These are phyloP conservation scores for Linderniella brevidens DNA, from an alignment of 257 asterid species.

Conservation along the genomic window DNA sequence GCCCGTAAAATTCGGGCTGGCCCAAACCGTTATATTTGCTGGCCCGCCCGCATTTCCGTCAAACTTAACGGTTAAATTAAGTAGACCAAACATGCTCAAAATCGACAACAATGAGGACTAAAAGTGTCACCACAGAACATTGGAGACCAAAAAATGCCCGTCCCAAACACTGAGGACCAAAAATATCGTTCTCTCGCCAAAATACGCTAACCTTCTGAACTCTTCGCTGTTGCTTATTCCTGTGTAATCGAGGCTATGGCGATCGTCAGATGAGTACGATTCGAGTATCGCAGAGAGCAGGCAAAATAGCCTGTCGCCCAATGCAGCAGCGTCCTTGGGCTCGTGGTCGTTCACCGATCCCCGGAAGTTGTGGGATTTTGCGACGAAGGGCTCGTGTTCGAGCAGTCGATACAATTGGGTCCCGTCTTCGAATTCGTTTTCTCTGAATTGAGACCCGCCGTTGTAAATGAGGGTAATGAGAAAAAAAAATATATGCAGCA, in stretches of 20 bases:
- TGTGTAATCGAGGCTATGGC: slow-evolving; percentile 41
- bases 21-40: no score
- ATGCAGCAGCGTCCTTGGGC: slow-evolving; percentile 36
- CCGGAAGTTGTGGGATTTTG: slow-evolving; percentile 66
- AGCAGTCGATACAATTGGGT: slow-evolving; percentile 66
- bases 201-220: slow-evolving; percentile 49
- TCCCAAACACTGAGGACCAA: background rate
- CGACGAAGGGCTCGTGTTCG: slow-evolving; percentile 78
- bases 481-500: no score
- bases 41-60: no score
- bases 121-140: no score
- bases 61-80: no score
- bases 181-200: background rate
- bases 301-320: slow-evolving; percentile 43
- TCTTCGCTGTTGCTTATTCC: slow-evolving; percentile 95
- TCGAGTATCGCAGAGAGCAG: slow-evolving; percentile 80
- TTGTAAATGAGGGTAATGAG: no score
- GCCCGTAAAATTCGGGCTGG: no score
- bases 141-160: background rate
- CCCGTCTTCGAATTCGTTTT: slow-evolving; percentile 81
- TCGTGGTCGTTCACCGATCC: slow-evolving; percentile 51
- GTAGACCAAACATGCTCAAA: no score
- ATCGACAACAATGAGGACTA: no score
- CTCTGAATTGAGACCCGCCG: slow-evolving; percentile 22
- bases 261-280: slow-evolving; percentile 61